Evolutionary conservation across 2,329 filamentous ascomycete genomes (phyloP).

Genomic region (Akanthomyces lecanii): DNA sequence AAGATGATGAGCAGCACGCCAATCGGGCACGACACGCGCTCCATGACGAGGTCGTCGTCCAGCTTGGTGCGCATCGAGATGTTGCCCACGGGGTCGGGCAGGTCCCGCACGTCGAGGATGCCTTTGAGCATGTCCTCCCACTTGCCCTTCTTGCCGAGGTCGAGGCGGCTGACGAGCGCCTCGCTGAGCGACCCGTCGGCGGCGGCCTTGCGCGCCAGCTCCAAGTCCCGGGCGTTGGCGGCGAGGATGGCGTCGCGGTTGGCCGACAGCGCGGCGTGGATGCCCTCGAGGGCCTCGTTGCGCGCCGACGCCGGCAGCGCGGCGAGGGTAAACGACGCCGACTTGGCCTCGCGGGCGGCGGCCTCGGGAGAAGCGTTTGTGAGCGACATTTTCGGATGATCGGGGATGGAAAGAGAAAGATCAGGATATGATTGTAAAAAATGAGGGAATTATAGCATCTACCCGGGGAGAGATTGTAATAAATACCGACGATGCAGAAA

Average conservation of each 20-base stretch:
- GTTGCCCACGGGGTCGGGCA: conserved; percentile 87
- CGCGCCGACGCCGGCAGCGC: conserved; percentile 71
- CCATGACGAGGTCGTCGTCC: conserved; percentile 79
- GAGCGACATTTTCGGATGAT: conserved; percentile 66
- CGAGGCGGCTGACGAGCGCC: conserved; percentile 82
- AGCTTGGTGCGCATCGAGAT: conserved; percentile 78
- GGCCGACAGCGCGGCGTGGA: conserved; percentile 70
- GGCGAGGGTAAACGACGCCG: conserved; percentile 77
- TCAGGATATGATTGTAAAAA: no score
- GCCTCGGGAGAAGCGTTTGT: conserved; percentile 78
- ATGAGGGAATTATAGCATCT: not conserved
- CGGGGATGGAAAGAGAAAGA: not conserved
- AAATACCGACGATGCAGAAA: not conserved
- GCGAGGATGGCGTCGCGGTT: conserved; percentile 73
- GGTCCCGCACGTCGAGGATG: conserved; percentile 77
- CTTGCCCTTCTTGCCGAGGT: conserved; percentile 81
- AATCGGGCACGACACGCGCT: conserved; percentile 89
- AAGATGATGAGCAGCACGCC: conserved; percentile 98
- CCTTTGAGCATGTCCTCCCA: conserved; percentile 98
- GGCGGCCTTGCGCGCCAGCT: conserved; percentile 67
- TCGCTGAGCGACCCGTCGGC: conserved; percentile 71
- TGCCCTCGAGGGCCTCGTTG: conserved; percentile 78
- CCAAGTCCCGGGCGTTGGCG: conserved; percentile 81
- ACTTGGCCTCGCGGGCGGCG: conserved; percentile 72
- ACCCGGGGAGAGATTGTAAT: not conserved